Evolutionary conservation across 495 filamentous ascomycete genomes (phyloP), one percentile per base, ranked within the genome.

Genomic region (Neurospora discreta): DNA sequence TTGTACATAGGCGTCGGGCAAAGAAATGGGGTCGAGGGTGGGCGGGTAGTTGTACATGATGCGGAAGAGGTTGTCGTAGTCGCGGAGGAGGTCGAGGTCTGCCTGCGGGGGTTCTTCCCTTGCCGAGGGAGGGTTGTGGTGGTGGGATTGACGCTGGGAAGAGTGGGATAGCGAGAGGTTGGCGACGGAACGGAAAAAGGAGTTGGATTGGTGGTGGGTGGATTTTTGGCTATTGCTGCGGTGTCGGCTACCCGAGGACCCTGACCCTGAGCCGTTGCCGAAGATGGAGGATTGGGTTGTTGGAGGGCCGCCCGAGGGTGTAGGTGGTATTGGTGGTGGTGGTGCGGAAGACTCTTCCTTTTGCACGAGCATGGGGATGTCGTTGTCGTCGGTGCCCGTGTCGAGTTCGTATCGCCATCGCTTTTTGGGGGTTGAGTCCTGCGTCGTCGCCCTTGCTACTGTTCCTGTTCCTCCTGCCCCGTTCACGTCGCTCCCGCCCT

Each of bases 21-120:
- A 94, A 78, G 95, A 94, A 78, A 94, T 87, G 26, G 86, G 86
- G 82, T 96, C 93, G 39, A 98, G 86, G 5, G 86, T 75, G 0
- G 94, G 93, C 3, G 93, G 83, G 78, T 96, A 91, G 79, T 97
- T 97, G 83, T 97, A 97, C 84, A 97, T 96, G 67, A 94, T 88
- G 70, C 93, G 90, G 79, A 97, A 93, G 70, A 97, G 86, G 81
- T 97, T 97, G 79, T 97, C 93, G 80, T 97, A 97, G 80, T 95
- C 92, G 67, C 92, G 91, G 41, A 97, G 82, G 33, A 92, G 84
- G 68, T 96, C 91, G 73, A 89, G 85, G 69, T 89, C 86, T 68
- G 82, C 81, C 43, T 80, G 83, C 0, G 84, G 80, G 13, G 84
- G 79, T 65, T 65, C 52, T 65, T 65, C 52, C 6, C 30, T 16